phyloP scores from a whole-genome alignment of 1,284 basidiomycete genomes.

The Sphagnurus paluster region DNA sequence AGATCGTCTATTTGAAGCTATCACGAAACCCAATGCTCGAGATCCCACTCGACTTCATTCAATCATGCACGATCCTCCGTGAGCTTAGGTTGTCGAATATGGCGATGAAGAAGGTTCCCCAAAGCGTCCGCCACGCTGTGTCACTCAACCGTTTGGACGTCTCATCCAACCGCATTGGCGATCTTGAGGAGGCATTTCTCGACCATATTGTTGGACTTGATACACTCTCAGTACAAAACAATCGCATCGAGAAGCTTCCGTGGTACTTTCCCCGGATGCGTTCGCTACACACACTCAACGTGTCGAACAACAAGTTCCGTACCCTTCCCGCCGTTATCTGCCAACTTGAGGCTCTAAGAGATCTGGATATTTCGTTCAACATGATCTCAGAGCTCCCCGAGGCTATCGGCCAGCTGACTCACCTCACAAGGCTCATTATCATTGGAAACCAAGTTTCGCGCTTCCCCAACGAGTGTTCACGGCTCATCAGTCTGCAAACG shows the following conservation, averaged over 20 bases:
- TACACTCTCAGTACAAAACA: slow-evolving; percentile 87
- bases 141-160: slow-evolving; percentile 87
- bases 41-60: slow-evolving; percentile 95
- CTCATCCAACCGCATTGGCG: slow-evolving; percentile 90
- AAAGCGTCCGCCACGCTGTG: slow-evolving; percentile 75
- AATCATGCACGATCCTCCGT: slow-evolving; percentile 82
- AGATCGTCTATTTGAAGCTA: slow-evolving; percentile 86
- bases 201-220: slow-evolving; percentile 77
- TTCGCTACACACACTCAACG: slow-evolving; percentile 80
- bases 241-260: slow-evolving; percentile 87
- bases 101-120: slow-evolving; percentile 93
- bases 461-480: slow-evolving; percentile 71
- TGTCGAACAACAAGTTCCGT: slow-evolving; percentile 96
- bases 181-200: slow-evolving; percentile 85
- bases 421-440: slow-evolving; percentile 78
- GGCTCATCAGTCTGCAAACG: slow-evolving; percentile 63
- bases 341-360: slow-evolving; percentile 72
- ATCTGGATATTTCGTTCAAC: slow-evolving; percentile 97
- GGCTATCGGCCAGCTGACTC: slow-evolving; percentile 71
- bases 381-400: slow-evolving; percentile 82
- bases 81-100: slow-evolving; percentile 92
- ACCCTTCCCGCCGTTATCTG: slow-evolving; percentile 80
- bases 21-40: slow-evolving; percentile 97
- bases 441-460: slow-evolving; percentile 85
- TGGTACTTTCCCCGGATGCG: slow-evolving; percentile 81